Conservation (phyloP, 768 basidiomycete genomes). For the Thelephora aurantiotincta region DNA sequence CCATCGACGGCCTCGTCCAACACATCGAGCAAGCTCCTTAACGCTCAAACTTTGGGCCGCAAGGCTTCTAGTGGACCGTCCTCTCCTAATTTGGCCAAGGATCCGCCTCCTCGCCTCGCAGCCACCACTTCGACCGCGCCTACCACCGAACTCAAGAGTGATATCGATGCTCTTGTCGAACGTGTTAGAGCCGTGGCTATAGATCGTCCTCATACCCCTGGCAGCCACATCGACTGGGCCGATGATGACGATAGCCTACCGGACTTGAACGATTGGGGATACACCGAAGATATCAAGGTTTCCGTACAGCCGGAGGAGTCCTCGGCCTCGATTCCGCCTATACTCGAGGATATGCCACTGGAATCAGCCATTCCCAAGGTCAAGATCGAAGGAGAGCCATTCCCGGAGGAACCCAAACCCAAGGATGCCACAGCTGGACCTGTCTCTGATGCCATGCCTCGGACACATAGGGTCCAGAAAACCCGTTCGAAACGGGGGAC, state of each 20-base stretch:
- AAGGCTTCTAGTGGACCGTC: conserved; percentile 15
- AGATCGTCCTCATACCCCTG: conserved; percentile 55
- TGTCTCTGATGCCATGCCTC: conserved; percentile 5
- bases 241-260: conserved; percentile 76
- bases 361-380: conserved; percentile 32
- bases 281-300: conserved; percentile 24
- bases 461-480: not conserved
- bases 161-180: conserved; percentile 69
- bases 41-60: conserved; percentile 13
- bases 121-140: conserved; percentile 18
- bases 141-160: conserved; percentile 36
- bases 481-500: not conserved
- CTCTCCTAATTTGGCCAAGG: conserved; percentile 26
- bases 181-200: conserved; percentile 63
- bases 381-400: conserved; percentile 5
- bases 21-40: conserved; percentile 4
- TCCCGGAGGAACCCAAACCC: not conserved
- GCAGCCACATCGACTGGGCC: conserved; percentile 82
- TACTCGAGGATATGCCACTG: conserved; percentile 42
- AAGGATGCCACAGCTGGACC: not conserved
- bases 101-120: conserved; percentile 44
- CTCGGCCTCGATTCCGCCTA: conserved; percentile 39
- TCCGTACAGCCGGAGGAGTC: not conserved
- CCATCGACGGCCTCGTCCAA: conserved; percentile 6
- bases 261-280: conserved; percentile 78